Evolutionary conservation across 2,329 filamentous ascomycete genomes (phyloP).

Genomic region (Fonsecaea pugnacius): DNA sequence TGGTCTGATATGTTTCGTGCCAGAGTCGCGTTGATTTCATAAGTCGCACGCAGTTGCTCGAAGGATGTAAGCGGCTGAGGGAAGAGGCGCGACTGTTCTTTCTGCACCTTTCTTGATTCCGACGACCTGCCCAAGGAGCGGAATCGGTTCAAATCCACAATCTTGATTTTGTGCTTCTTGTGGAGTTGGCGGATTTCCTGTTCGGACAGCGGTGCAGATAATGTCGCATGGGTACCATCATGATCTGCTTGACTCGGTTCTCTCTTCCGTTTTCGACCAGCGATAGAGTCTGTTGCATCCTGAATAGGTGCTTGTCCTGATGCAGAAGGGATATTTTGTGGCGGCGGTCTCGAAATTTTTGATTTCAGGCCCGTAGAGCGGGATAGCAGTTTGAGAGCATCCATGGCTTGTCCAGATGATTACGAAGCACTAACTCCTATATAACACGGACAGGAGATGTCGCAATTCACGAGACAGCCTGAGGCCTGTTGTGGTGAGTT

Average conservation of each 20-base stretch:
- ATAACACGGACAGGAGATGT: neutral
- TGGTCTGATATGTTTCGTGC: conserved; percentile 80
- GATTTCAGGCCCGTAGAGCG: conserved; percentile 51
- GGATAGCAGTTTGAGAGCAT: conserved; percentile 52
- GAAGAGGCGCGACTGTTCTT: conserved; percentile 63
- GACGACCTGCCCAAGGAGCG: conserved; percentile 35
- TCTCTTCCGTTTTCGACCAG: conserved; percentile 46
- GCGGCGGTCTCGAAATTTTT: conserved; percentile 37
- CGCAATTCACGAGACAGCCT: neutral
- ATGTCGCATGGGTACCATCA: neutral
- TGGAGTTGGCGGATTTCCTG: conserved; percentile 73
- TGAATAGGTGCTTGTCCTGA: conserved; percentile 46
- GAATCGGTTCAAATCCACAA: conserved; percentile 68
- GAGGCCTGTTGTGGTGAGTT: neutral
- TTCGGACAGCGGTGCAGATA: conserved; percentile 15
- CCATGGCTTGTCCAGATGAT: conserved; percentile 42
- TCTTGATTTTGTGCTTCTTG: conserved; percentile 80
- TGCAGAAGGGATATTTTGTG: conserved; percentile 45
- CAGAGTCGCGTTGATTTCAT: conserved; percentile 74
- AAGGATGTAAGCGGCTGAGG: conserved; percentile 82
- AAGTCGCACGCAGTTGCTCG: conserved; percentile 69
- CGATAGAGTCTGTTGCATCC: conserved; percentile 42
- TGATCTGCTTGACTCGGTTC: conserved; percentile 39
- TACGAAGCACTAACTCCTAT: neutral
- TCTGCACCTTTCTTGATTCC: conserved; percentile 54